A percentile compares a stretch with the other conserved stretches of the same genome.
phyloP scores from a whole-genome alignment of 228 moss, liverwort and hornwort genomes.

The Sphagnum magellanicum region DNA sequence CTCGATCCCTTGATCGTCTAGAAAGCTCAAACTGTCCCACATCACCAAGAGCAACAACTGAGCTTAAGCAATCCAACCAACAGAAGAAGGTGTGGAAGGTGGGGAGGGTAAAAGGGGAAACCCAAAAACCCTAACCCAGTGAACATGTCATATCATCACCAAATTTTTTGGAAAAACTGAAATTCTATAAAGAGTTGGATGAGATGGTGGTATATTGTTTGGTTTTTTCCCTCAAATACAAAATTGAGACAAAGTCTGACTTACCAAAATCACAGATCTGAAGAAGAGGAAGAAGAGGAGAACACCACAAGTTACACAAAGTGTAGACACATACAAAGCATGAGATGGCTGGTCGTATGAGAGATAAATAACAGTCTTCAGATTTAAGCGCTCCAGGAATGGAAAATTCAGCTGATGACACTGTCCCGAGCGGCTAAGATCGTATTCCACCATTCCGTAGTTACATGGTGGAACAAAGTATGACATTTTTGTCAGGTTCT shows the following conservation, averaged over 20 bases:
- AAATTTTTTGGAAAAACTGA: too few species aligned
- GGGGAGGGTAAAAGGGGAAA: too few species aligned
- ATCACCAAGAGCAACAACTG: not conserved
- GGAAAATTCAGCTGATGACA: constrained; percentile 65
- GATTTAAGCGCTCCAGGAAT: constrained; percentile 55
- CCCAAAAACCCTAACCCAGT: too few species aligned
- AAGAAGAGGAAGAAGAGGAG: too few species aligned
- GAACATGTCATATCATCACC: too few species aligned
- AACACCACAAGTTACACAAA: too few species aligned
- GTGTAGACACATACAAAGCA: constrained; percentile 27
- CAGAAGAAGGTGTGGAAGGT: not conserved
- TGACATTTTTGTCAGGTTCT: constrained; percentile 37
- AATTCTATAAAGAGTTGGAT: too few species aligned
- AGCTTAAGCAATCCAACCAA: not conserved
- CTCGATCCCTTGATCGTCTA: constrained; percentile 88
- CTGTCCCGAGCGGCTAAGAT: constrained; percentile 92
- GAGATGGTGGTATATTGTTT: too few species aligned
- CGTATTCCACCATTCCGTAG: constrained; percentile 96
- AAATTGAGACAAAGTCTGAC: too few species aligned
- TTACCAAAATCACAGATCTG: too few species aligned
- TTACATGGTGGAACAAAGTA: constrained; percentile 96
- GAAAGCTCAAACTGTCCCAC: constrained; percentile 68
- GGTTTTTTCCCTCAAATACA: too few species aligned
- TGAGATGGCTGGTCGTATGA: constrained; percentile 46
- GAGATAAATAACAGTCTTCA: constrained; percentile 55